Evolutionary conservation across 2,329 filamentous ascomycete species (phyloP).

Genomic region (Didymella keratinophila): DNA sequence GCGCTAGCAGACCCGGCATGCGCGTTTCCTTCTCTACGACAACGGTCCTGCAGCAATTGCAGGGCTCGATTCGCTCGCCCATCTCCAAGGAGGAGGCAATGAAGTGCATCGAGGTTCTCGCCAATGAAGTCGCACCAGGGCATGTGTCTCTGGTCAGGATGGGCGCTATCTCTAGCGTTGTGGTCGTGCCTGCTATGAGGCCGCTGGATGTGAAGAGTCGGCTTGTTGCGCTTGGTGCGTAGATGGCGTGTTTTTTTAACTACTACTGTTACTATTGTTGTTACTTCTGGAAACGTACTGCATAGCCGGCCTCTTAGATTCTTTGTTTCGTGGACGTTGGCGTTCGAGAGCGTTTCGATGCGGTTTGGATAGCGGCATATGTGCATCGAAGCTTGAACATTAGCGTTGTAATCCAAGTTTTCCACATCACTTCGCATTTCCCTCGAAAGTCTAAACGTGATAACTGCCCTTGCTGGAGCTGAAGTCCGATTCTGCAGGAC

Average conservation of each 20-base stretch:
- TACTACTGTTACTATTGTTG: neutral
- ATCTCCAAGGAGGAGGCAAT: constrained; percentile 56
- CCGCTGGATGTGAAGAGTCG: constrained; percentile 45
- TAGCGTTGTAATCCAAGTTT: constrained; percentile 2
- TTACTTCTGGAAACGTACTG: neutral
- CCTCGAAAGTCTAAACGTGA: too few relatives aligned
- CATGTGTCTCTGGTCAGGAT: constrained; percentile 53
- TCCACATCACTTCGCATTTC: too few relatives aligned
- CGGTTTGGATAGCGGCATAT: neutral
- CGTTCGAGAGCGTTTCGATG: constrained; percentile 2
- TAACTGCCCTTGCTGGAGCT: too few relatives aligned
- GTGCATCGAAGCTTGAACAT: neutral
- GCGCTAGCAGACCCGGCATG: constrained; percentile 43
- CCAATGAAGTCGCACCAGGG: constrained; percentile 53
- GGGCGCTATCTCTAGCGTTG: constrained; percentile 54
- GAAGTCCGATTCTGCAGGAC: too few relatives aligned
- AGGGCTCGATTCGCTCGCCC: constrained; percentile 56
- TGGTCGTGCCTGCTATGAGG: constrained; percentile 50
- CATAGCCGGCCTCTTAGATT: constrained; percentile 11
- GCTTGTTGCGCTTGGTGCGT: constrained; percentile 41
- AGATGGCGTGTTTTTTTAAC: neutral
- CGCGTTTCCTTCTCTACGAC: constrained; percentile 56
- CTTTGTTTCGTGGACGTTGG: constrained; percentile 1
- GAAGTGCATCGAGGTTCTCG: constrained; percentile 54
- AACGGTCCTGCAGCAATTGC: constrained; percentile 53